Base-by-base conservation (phyloP, 768 basidiomycete genomes). In the Lentinula sp. region DNA sequence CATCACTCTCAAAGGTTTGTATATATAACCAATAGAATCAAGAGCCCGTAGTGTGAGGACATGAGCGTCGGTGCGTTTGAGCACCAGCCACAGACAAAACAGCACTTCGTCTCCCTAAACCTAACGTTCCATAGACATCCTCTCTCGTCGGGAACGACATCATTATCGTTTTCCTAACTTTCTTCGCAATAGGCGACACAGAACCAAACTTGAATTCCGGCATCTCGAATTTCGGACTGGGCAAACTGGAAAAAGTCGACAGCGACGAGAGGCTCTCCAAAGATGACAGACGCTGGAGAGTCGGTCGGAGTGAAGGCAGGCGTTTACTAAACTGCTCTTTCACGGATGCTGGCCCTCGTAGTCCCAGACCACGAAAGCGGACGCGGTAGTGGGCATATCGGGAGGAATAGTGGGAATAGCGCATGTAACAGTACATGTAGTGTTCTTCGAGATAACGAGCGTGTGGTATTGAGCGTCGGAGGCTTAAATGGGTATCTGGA, bases 341-440 rank as follows among this genome's bases (percentile, higher is more conserved):
- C 11, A 59, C 57, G 15, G 57, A 39, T 43, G 13, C 28, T 35
- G 42, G 23, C 42, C 54, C 54, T 40, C 54, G 42, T 11, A 40
- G 23, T 15, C 18, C 37, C n/a, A 40, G 9, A 16, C 54, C 35
- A 28, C 54, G 54, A n/a, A 51, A 51, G 15, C 57, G 28, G 2
- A 45, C 48, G n/a, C 57, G 57, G 23, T 59, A 59, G 49, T 59
- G 57, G 16, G 53, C 53, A 23, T 54, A 54, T 23, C 53, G 18
- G 2, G 53, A 54, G 9, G 53, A 54, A 54, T 54, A 54, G n/a
- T 54, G 53, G 7, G 55, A 23, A 43, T 56, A 56, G 3, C 55
- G 37, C 23, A 40, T 43, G 15, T 8, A 42, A 32, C 43, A 56
- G n/a, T 56, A 31, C 13, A 37, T 16, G 39, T 56, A 56, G 40